Evolutionary conservation across 495 filamentous ascomycete species (phyloP).

Genomic region (Penicillium cosmopolitanum): DNA sequence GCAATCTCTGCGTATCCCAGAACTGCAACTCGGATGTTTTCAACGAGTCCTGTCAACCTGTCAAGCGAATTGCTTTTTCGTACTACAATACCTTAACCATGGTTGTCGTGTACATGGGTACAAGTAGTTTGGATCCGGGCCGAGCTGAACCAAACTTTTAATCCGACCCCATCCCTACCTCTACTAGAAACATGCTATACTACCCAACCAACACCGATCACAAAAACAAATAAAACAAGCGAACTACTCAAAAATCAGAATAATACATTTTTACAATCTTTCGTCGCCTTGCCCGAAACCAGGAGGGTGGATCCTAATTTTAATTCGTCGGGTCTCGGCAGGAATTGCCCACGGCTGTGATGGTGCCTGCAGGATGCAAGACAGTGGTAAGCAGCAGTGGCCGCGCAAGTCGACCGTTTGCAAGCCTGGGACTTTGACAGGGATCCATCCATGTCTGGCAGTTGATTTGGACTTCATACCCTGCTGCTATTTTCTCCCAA

Average conservation of each 20-base stretch:
- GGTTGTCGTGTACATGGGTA: no score
- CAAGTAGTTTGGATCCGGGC: not conserved
- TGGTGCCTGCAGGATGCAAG: not conserved
- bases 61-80: not conserved
- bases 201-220: not conserved
- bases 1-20: not conserved
- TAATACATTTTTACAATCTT: no score
- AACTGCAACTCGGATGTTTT: not conserved
- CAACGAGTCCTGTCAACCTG: not conserved
- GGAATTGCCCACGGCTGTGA: constrained; percentile 4
- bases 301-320: not conserved
- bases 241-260: not conserved
- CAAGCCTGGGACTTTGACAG: not conserved
- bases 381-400: not conserved
- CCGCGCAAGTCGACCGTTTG: not conserved
- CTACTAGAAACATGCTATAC: no score
- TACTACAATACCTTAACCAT: no score
- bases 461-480: no score
- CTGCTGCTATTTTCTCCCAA: not conserved
- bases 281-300: not conserved
- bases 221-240: not conserved
- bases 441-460: no score
- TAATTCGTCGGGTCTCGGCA: constrained; percentile 6
- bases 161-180: not conserved
- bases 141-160: constrained; percentile 10